Conservation (phyloP, 164 flowering plant genomes). For the Cinnamomum micranthum region DNA sequence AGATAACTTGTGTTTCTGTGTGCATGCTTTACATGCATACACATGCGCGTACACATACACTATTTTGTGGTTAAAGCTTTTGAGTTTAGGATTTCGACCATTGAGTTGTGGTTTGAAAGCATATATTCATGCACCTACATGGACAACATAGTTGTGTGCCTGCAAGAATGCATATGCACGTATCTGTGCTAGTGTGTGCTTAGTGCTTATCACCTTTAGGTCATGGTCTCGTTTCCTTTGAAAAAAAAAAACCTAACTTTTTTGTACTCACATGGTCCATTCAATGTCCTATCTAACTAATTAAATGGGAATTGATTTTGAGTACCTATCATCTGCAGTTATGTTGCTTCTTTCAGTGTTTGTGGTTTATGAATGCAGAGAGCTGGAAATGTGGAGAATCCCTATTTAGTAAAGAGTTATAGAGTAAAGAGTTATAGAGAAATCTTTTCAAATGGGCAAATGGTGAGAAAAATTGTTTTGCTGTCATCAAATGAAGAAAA, state of each 20-base stretch:
- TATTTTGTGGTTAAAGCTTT: background rate
- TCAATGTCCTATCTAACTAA: background rate
- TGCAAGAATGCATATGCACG: too few relatives aligned
- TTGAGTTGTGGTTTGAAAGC: background rate
- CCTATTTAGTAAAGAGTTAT: too few relatives aligned
- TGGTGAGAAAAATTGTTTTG: too few relatives aligned
- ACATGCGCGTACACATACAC: background rate
- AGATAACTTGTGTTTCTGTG: background rate
- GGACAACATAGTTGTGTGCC: background rate
- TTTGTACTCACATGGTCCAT: background rate
- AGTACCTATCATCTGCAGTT: background rate
- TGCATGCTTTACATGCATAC: too few relatives aligned
- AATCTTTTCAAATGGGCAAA: too few relatives aligned
- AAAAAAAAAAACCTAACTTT: too few relatives aligned
- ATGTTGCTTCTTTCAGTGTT: too few relatives aligned
- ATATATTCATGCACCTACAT: background rate
- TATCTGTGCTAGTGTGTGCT: background rate
- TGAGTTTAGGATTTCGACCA: background rate
- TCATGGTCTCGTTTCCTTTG: background rate
- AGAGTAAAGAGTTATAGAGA: too few relatives aligned
- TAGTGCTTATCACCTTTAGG: background rate
- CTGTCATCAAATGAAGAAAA: too few relatives aligned
- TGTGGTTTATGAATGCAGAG: too few relatives aligned
- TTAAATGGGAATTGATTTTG: background rate
- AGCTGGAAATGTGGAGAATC: too few relatives aligned